phyloP scores from a whole-genome alignment of 2,329 filamentous ascomycete species.

The Fusarium penzigii region DNA sequence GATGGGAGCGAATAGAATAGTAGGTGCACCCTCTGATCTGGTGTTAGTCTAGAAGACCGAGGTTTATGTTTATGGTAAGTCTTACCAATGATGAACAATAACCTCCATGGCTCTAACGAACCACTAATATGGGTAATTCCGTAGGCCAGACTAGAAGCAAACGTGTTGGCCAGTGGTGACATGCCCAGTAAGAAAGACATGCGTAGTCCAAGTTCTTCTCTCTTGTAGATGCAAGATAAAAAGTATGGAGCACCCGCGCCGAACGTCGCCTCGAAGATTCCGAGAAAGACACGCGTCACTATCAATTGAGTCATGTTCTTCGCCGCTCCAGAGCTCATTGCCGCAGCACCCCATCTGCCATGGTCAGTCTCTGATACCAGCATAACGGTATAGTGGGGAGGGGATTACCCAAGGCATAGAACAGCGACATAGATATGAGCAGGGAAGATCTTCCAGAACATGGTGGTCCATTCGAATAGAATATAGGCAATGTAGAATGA shows the following conservation, averaged over 20 bases:
- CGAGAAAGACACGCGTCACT: slow-evolving; percentile 5
- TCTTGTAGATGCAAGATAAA: slow-evolving; percentile 12
- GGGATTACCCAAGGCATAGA: slow-evolving; percentile 12
- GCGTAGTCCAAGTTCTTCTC: slow-evolving; percentile 11
- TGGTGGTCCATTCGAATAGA: slow-evolving; percentile 20
- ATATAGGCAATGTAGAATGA: slow-evolving; percentile 23
- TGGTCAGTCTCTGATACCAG: background rate
- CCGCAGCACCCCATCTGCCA: slow-evolving; percentile 19
- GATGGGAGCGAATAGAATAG: slow-evolving; percentile 3
- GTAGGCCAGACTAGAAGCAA: slow-evolving; percentile 16
- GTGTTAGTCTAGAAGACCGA: accelerated
- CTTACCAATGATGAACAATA: slow-evolving; percentile 5
- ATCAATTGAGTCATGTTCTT: slow-evolving; percentile 10
- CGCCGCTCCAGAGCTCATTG: slow-evolving; percentile 17
- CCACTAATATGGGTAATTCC: slow-evolving; percentile 12
- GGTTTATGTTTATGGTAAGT: accelerated
- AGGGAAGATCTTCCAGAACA: slow-evolving; percentile 23
- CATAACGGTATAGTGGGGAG: accelerated
- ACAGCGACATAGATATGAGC: slow-evolving; percentile 14
- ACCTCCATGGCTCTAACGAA: slow-evolving; percentile 13
- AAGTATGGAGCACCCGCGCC: slow-evolving; percentile 21
- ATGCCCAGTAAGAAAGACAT: slow-evolving; percentile 16
- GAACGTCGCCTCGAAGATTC: slow-evolving; percentile 20
- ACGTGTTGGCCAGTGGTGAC: slow-evolving; percentile 15
- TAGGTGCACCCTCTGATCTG: slow-evolving; percentile 9